Percentiles rank a stretch among this genome's conserved stretches.
Conservation (phyloP, 495 filamentous ascomycete genomes). For the Penicillium manginii region DNA sequence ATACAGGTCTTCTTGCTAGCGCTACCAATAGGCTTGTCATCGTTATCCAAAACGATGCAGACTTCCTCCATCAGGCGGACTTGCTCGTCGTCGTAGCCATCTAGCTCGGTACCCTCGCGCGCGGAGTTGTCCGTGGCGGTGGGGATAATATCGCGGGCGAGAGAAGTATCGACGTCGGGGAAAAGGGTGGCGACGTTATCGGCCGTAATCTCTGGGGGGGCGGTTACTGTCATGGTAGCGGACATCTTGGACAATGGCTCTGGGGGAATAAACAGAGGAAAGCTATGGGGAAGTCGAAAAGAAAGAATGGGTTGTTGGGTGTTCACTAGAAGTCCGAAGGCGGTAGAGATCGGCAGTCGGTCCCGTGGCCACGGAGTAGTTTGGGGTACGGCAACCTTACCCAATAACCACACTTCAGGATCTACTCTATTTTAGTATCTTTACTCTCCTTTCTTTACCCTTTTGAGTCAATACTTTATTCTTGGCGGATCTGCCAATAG, state of each 20-base stretch:
- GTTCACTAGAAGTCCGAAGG: conserved; percentile 5
- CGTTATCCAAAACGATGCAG: conserved; percentile 92
- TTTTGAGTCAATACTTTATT: too few relatives aligned
- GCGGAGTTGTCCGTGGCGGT: conserved; percentile 33
- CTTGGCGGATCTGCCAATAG: too few relatives aligned
- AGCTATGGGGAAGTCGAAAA: background rate
- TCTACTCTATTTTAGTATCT: too few relatives aligned
- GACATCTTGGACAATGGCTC: conserved; percentile 44
- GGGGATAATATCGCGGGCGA: conserved; percentile 64
- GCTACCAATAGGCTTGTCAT: conserved; percentile 93
- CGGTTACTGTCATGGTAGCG: conserved; percentile 50
- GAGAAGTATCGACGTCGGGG: conserved; percentile 92
- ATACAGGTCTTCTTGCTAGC: conserved; percentile 98
- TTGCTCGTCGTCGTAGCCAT: conserved; percentile 95
- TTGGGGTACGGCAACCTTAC: too few relatives aligned
- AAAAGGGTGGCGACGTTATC: conserved; percentile 87
- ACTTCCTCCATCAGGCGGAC: conserved; percentile 98
- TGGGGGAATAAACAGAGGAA: conserved; percentile 1
- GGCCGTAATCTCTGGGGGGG: conserved; percentile 65
- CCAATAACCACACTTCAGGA: too few relatives aligned
- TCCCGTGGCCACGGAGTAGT: background rate
- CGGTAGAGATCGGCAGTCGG: conserved; percentile 27
- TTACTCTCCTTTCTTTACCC: too few relatives aligned
- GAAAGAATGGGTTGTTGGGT: background rate
- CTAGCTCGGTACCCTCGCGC: conserved; percentile 52